A percentile compares a stretch with the other conserved stretches of the same genome.
phyloP scores from a whole-genome alignment of 805 yeast genomes.

The Sporopachydermia lactativora region DNA sequence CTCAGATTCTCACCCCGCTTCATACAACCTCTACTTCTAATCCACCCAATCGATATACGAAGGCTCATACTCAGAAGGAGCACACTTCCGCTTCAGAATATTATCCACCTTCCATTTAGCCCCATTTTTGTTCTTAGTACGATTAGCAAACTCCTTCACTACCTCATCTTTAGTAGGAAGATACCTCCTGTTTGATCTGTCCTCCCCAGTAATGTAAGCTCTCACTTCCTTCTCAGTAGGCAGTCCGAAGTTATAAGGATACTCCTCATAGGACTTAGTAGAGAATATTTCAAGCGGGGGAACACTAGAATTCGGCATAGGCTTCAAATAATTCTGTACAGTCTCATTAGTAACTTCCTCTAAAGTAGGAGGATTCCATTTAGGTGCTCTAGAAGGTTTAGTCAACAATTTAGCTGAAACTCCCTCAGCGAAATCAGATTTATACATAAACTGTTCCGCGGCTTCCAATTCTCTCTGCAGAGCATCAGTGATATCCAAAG shows the following conservation, averaged over 20 bases:
- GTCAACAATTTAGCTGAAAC: conserved; percentile 49
- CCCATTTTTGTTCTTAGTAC: conserved; percentile 44
- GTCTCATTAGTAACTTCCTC: conserved; percentile 20
- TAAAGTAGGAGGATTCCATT: conserved; percentile 32
- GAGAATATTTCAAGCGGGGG: conserved; percentile 17
- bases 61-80: conserved; percentile 26
- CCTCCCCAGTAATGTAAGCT: conserved; percentile 55
- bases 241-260: conserved; percentile 63
- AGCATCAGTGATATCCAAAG: conserved; percentile 46
- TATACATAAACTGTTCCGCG: conserved; percentile 61
- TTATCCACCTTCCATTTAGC: conserved; percentile 43
- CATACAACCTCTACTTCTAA: too few relatives aligned
- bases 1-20: too few relatives aligned
- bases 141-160: conserved; percentile 40
- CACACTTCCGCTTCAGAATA: conserved; percentile 45
- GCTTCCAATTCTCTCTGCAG: conserved; percentile 59
- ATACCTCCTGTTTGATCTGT: conserved; percentile 46
- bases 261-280: conserved; percentile 27
- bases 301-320: conserved; percentile 12
- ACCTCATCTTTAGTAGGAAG: conserved; percentile 61
- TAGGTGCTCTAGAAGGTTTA: conserved; percentile 40
- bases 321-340: conserved; percentile 15
- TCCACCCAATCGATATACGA: conserved; percentile 35
- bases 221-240: conserved; percentile 59
- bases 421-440: conserved; percentile 49